Conservation (phyloP, 495 filamentous ascomycete species). For the Neurospora sp. region DNA sequence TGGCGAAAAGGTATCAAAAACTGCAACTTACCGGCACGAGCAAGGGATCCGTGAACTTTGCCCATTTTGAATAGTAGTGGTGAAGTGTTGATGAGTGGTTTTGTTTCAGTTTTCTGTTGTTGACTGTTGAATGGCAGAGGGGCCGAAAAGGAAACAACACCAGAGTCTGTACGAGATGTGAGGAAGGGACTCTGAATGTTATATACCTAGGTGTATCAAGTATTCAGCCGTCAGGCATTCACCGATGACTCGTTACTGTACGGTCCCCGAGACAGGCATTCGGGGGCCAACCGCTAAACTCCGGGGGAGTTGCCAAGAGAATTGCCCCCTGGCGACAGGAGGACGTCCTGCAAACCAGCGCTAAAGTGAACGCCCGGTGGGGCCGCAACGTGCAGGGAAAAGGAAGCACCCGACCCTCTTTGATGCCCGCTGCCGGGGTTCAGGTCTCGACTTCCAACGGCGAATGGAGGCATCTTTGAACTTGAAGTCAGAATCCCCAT, state of each 20-base stretch:
- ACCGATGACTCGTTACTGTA: background rate
- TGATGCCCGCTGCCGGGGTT: too few relatives aligned
- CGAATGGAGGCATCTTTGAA: background rate
- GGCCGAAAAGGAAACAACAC: background rate
- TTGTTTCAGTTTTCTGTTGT: background rate
- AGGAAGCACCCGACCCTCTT: too few relatives aligned
- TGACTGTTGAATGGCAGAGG: background rate
- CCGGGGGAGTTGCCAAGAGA: background rate
- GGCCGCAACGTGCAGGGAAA: background rate
- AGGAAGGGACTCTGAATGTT: background rate
- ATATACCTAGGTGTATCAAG: background rate
- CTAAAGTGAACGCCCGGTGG: background rate
- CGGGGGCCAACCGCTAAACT: background rate
- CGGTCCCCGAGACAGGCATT: background rate
- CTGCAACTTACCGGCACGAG: slow-evolving; percentile 65
- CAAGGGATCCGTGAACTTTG: slow-evolving; percentile 87
- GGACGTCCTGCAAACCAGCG: background rate
- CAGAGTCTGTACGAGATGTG: background rate
- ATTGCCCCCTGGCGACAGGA: background rate
- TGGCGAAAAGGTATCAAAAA: background rate
- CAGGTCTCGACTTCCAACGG: background rate
- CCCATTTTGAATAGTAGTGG: slow-evolving; percentile 55
- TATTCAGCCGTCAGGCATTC: background rate
- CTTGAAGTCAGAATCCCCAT: background rate
- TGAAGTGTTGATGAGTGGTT: background rate